Percentiles rank a stretch among this genome's conserved stretches.
Evolutionary conservation across 1,284 basidiomycete genomes (phyloP).

Genomic region (Dichomitus squalens): DNA sequence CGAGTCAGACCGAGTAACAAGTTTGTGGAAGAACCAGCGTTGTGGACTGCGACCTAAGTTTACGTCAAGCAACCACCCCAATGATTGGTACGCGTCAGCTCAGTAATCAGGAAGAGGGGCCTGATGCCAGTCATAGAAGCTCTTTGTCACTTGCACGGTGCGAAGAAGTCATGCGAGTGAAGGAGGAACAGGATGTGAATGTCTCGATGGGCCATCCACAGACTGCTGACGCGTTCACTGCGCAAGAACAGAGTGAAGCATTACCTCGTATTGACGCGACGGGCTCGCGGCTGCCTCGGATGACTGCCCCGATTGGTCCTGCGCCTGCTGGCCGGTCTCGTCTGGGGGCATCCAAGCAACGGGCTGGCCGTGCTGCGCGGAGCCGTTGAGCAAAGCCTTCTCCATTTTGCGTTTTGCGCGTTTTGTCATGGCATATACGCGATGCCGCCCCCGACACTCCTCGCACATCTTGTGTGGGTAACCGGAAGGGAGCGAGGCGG

Average conservation of each 20-base stretch:
- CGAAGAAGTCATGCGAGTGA: no score
- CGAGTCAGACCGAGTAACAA: no score
- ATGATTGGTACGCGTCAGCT: no score
- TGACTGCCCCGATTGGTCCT: slow-evolving; percentile 3
- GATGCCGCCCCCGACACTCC: slow-evolving; percentile 50
- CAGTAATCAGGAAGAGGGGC: no score
- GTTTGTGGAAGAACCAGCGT: no score
- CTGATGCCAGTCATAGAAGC: no score
- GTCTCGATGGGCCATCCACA: no score
- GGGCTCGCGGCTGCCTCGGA: slow-evolving; percentile 12
- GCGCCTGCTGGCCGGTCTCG: slow-evolving; percentile 16
- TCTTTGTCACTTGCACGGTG: no score
- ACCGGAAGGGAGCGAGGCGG: slow-evolving; percentile 26
- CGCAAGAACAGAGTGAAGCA: neutral
- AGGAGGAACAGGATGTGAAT: no score
- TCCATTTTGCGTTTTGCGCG: slow-evolving; percentile 52
- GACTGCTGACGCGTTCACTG: neutral
- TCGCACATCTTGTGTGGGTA: slow-evolving; percentile 55
- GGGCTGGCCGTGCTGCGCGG: slow-evolving; percentile 30
- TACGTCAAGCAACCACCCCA: no score
- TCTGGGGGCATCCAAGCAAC: slow-evolving; percentile 35
- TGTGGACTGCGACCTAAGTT: no score
- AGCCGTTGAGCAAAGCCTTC: slow-evolving; percentile 42
- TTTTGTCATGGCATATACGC: slow-evolving; percentile 54
- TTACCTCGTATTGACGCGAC: slow-evolving; percentile 14